phyloP scores from a whole-genome alignment of 306 rosid species.

The Lupinus albus region DNA sequence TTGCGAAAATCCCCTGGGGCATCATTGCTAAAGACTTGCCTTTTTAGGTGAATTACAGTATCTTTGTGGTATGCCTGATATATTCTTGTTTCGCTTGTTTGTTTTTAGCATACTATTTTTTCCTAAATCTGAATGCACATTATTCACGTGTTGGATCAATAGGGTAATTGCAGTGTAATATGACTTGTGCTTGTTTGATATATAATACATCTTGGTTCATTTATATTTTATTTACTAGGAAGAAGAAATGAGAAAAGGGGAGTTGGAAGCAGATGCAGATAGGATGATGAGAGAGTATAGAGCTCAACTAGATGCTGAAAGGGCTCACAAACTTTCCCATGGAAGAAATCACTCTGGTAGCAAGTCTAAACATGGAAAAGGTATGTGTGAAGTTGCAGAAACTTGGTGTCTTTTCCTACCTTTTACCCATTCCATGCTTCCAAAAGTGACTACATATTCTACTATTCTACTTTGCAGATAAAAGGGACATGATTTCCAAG shows the following conservation, averaged over 20 bases:
- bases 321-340: slow-evolving; percentile 86
- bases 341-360: slow-evolving; percentile 85
- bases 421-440: slow-evolving; percentile 24
- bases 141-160: slow-evolving; percentile 23
- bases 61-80: slow-evolving; percentile 3
- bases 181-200: slow-evolving; percentile 28
- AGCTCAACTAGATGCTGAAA: slow-evolving; percentile 97
- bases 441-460: slow-evolving; percentile 32
- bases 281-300: slow-evolving; percentile 96
- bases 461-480: slow-evolving; percentile 55
- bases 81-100: slow-evolving; percentile 30
- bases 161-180: neutral
- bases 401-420: slow-evolving; percentile 9
- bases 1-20: neutral
- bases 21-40: neutral
- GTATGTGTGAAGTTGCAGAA: slow-evolving; percentile 45
- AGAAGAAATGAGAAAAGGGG: slow-evolving; percentile 91
- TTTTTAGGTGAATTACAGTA: slow-evolving; percentile 12
- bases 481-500: slow-evolving; percentile 74
- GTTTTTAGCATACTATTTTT: slow-evolving; percentile 29
- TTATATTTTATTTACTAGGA: slow-evolving; percentile 58
- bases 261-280: slow-evolving; percentile 90
- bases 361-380: slow-evolving; percentile 71
- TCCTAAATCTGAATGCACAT: slow-evolving; percentile 2
- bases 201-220: slow-evolving; percentile 14